Evolutionary conservation across 208 protist genomes (phyloP), one percentile per base, ranked within the genome.

Genomic region (Trypanosomatidae sp.): DNA sequence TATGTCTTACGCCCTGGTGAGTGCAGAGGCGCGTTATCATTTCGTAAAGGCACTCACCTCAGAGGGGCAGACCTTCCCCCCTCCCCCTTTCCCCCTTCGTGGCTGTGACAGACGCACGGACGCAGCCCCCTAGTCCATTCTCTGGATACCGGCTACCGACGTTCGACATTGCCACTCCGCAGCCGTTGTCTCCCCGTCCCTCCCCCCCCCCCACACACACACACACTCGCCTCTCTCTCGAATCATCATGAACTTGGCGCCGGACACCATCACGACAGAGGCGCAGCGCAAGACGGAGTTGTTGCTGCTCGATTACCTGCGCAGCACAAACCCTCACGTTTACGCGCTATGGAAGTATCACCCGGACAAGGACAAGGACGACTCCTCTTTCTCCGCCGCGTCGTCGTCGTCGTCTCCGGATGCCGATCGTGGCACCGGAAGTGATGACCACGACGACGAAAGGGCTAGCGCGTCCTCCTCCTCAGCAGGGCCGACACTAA

Each of bases 281-380:
- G 77, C 80, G 28, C 89, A 93, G 79, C 81, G 89, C 62, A 83
- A 84, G 44, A 85, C 86, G 15, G 89, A 93, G 71, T 74, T 90
- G 39, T 66, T 75, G 17, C 69, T 93, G 64, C 76, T 93, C n/a
- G 64, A 76, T 19, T 83, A 87, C 33, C 69, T 91, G n/a, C 69
- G 69, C 46, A 49, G 69, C 25, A 83, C 88, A 55, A 77, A 81
- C 47, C 82, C 84, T 2, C 77, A 88, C 28, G 71, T 86, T 12
- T 69, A 84, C 74, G 74, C 74, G 0, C 73, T 93, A n/a, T 90
- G 85, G 85, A 33, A 74, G 22, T 52, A 43, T 13, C 85, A 89
- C 68, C 79, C 82, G 6, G 62, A 73, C 59, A 33, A 78, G 44
- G 46, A 66, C 19, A 53, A 71, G 5, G 50, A 60, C 30, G 46